Percentiles rank a stretch among this genome's conserved stretches.
phyloP scores from a whole-genome alignment of 108 stramenopile species.

The Cyclotella atomus region DNA sequence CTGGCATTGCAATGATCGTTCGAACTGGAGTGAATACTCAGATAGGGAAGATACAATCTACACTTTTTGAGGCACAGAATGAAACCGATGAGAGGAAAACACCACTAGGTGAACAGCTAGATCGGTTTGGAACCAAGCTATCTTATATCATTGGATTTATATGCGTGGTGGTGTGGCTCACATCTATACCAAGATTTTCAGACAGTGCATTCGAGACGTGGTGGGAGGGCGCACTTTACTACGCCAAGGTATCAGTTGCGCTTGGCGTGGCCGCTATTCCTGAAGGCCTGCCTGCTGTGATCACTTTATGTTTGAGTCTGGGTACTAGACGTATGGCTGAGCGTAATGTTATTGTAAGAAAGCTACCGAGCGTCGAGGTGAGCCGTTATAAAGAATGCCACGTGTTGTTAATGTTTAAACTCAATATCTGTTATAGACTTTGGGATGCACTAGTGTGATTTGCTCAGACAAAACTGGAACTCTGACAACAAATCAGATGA shows the following conservation, averaged over 20 bases:
- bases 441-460: slow-evolving; percentile 93
- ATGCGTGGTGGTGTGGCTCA: slow-evolving; percentile 87
- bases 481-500: slow-evolving; percentile 97
- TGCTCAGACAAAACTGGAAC: slow-evolving; percentile 96
- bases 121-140: slow-evolving; percentile 92
- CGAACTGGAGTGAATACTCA: slow-evolving; percentile 90
- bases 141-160: slow-evolving; percentile 90
- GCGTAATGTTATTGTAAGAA: slow-evolving; percentile 83
- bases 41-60: slow-evolving; percentile 92
- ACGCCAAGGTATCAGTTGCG: slow-evolving; percentile 97
- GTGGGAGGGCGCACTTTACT: slow-evolving; percentile 85
- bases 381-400: too few relatives aligned
- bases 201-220: slow-evolving; percentile 68
- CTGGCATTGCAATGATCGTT: slow-evolving; percentile 85
- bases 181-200: slow-evolving; percentile 83
- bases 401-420: too few relatives aligned
- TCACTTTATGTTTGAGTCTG: slow-evolving; percentile 96
- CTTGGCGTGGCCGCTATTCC: slow-evolving; percentile 99
- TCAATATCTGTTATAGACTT: too few relatives aligned
- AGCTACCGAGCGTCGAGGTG: slow-evolving; percentile 94
- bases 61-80: slow-evolving; percentile 58
- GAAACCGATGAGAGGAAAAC: slow-evolving; percentile 82
- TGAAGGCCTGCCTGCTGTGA: slow-evolving; percentile 96
- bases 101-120: slow-evolving; percentile 90
- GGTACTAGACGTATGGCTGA: slow-evolving; percentile 93